Evolutionary conservation across 2,329 filamentous ascomycete genomes (phyloP).

Genomic region (Dryadomyces quercus-mongolicae): DNA sequence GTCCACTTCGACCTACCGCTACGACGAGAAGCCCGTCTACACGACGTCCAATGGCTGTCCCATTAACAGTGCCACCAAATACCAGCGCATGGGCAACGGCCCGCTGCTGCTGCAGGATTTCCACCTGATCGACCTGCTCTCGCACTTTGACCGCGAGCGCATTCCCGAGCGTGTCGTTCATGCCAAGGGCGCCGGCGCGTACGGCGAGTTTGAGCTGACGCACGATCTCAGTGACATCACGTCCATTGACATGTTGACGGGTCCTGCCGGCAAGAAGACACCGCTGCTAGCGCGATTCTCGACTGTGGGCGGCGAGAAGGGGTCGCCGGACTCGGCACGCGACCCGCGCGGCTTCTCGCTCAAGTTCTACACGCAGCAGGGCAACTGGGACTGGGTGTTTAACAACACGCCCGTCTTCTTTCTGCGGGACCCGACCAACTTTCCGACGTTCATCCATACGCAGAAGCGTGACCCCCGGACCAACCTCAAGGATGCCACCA

Average conservation of each 20-base stretch:
- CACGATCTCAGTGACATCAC: conserved; percentile 12
- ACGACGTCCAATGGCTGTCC: conserved; percentile 49
- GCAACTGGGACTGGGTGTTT: conserved; percentile 60
- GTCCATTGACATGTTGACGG: conserved; percentile 9
- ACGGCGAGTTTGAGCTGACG: conserved; percentile 15
- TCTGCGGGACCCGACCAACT: conserved; percentile 61
- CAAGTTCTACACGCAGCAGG: conserved; percentile 64
- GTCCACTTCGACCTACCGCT: conserved; percentile 34
- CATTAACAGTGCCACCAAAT: conserved; percentile 32
- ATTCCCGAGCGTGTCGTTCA: conserved; percentile 16
- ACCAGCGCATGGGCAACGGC: conserved; percentile 23
- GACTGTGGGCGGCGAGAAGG: conserved; percentile 59
- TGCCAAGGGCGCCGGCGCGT: conserved; percentile 16
- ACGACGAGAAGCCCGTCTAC: conserved; percentile 45
- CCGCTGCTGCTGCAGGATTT: conserved; percentile 53
- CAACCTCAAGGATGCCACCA: conserved; percentile 55
- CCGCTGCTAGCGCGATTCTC: conserved; percentile 61
- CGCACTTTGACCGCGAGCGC: conserved; percentile 34
- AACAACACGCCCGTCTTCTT: conserved; percentile 75
- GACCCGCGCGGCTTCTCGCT: conserved; percentile 61
- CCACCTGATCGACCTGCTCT: conserved; percentile 50
- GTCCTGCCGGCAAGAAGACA: conserved; percentile 28
- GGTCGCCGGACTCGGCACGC: conserved; percentile 64
- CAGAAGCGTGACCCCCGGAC: conserved; percentile 66
- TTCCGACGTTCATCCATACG: conserved; percentile 64